Evolutionary conservation across 257 asterid genomes (phyloP).

Genomic region (Asclepias syriaca): DNA sequence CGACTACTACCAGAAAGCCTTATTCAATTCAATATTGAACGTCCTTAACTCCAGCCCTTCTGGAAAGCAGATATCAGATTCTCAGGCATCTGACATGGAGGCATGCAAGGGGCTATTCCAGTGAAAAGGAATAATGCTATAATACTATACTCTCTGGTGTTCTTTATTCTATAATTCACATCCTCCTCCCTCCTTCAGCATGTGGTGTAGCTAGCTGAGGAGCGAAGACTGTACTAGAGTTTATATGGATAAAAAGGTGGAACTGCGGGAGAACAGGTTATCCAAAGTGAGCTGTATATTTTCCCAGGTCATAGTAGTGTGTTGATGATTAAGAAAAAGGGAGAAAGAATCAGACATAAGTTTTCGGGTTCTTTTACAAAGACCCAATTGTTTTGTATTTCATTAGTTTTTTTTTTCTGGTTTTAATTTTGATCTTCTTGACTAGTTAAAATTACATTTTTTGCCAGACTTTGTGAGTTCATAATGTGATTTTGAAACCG

Average conservation of each 20-base stretch:
- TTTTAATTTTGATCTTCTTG: constrained; percentile 24
- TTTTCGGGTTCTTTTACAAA: constrained; percentile 19
- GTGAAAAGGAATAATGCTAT: constrained; percentile 14
- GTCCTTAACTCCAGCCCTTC: constrained; percentile 33
- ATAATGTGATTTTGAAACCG: constrained; percentile 28
- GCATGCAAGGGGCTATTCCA: constrained; percentile 61
- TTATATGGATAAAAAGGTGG: constrained; percentile 17
- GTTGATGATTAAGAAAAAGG: constrained; percentile 26
- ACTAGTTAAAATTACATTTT: constrained; percentile 38
- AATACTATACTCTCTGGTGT: background rate
- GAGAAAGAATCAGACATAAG: constrained; percentile 26
- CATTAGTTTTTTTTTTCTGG: constrained; percentile 32
- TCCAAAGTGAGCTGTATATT: constrained; percentile 38
- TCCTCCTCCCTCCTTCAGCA: constrained; percentile 11
- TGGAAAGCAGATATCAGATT: constrained; percentile 53
- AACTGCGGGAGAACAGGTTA: constrained; percentile 29
- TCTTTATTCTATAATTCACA: constrained; percentile 28
- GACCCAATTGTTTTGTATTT: constrained; percentile 50
- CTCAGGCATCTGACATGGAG: constrained; percentile 56
- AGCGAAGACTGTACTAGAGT: constrained; percentile 9
- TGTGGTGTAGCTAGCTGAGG: constrained; percentile 1
- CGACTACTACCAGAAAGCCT: constrained; percentile 49
- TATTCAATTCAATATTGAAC: constrained; percentile 38
- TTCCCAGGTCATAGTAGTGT: constrained; percentile 39
- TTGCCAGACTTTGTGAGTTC: constrained; percentile 39